Evolutionary conservation across 1,139 yeast species (phyloP).

Genomic region (Candida buenavistaensis): DNA sequence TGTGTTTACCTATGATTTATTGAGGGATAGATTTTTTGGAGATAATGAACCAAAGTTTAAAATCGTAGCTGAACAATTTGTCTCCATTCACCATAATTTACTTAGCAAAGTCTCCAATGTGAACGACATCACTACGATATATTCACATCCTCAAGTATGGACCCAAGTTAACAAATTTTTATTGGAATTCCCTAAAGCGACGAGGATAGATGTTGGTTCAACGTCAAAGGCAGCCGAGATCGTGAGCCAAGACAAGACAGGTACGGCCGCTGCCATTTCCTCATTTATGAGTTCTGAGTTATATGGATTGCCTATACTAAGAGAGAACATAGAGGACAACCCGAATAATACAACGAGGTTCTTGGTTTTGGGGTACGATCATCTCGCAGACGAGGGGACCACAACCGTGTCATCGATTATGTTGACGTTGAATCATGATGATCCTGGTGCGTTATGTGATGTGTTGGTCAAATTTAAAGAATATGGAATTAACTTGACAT

Average conservation of each 20-base stretch:
- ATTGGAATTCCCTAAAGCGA: slow-evolving; percentile 36
- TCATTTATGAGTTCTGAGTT: slow-evolving; percentile 63
- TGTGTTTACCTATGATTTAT: slow-evolving; percentile 75
- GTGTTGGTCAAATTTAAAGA: slow-evolving; percentile 61
- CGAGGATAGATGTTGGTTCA: slow-evolving; percentile 65
- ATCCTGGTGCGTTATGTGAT: slow-evolving; percentile 74
- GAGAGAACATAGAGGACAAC: slow-evolving; percentile 65
- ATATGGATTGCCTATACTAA: slow-evolving; percentile 58
- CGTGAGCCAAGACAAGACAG: slow-evolving; percentile 43
- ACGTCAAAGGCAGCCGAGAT: slow-evolving; percentile 83
- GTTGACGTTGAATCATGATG: slow-evolving; percentile 65
- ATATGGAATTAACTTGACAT: slow-evolving; percentile 62
- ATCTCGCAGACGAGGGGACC: slow-evolving; percentile 10
- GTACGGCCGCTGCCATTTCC: slow-evolving; percentile 47
- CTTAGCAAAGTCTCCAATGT: slow-evolving; percentile 51
- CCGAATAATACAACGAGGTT: slow-evolving; percentile 83
- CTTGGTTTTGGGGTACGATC: slow-evolving; percentile 53
- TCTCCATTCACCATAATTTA: slow-evolving; percentile 77
- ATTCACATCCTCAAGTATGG: slow-evolving; percentile 98
- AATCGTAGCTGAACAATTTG: slow-evolving; percentile 78
- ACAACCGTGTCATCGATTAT: slow-evolving; percentile 53
- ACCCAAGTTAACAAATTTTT: slow-evolving; percentile 74
- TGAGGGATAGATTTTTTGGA: slow-evolving; percentile 61
- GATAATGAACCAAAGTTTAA: slow-evolving; percentile 26
- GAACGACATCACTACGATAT: slow-evolving; percentile 52